Base-by-base conservation (phyloP, 805 yeast genomes). In the Lipomyces starkeyi region DNA sequence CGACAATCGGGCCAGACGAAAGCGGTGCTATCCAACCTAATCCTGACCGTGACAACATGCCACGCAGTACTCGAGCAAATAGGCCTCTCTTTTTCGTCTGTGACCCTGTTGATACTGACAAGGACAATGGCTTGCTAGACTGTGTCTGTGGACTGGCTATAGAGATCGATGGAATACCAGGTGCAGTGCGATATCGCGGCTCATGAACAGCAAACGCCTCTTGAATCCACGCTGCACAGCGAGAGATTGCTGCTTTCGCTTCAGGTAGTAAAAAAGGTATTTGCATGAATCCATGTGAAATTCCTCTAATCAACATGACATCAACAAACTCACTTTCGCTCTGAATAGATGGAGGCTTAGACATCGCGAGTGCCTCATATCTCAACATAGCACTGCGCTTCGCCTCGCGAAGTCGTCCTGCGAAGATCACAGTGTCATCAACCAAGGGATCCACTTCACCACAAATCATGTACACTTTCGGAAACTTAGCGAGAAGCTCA, bases 381-480 rank as follows among this genome's bases (percentile, higher is more conserved):
- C 72, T 62, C 22, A 52, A 27, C 47, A 47, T 56, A 8, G 73
- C 69, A n/a, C 62, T 22, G 3, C 67, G 65, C 67, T 70, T 74
- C 1, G 78, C 77, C 53, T 76, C 73, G 11, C 77, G 64, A 32
- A 75, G 60, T 47, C 76, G 67, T 25, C 76, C 75, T 2, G 76
- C 76, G 58, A 75, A 76, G 14, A 76, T 54, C n/a, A 75, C 74
- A 4, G 78, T 72, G 56, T 76, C 78, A 56, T 75, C 78, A 25
- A 76, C 78, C 37, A 75, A 60, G 5, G 78, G 78, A 71, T 75
- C 78, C 17, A 75, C 78, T 57, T 75, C 78, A 20, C 78, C 78
- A 53, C 77, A 73, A 25, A 76, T 62, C 66, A 75, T 68, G 65
- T 76, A 75, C 37, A 74, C 74, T 58, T 75, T 73, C 20, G 78